phyloP scores from a whole-genome alignment of 176 grass and related monocot genomes.

The Raddia guianensis region DNA sequence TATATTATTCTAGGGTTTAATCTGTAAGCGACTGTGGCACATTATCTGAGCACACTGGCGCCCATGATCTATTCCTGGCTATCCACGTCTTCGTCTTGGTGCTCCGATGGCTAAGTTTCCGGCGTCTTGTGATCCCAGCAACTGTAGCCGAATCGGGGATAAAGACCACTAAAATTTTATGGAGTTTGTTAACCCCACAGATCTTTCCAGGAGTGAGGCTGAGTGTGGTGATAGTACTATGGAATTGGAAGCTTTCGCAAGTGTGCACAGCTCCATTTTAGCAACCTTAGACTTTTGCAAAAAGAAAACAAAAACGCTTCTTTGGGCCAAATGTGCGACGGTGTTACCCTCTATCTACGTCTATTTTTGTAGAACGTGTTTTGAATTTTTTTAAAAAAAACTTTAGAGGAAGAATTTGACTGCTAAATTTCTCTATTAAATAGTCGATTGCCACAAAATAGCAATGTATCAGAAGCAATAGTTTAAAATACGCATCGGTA shows the following conservation, averaged over 20 bases:
- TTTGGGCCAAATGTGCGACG: no score
- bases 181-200: neutral
- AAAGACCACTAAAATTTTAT: neutral
- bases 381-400: no score
- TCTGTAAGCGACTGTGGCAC: neutral
- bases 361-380: no score
- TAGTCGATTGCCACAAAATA: no score
- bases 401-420: no score
- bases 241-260: neutral
- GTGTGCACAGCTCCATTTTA: no score
- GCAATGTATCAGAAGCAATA: no score
- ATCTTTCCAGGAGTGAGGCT: neutral
- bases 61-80: neutral
- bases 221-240: neutral
- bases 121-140: neutral
- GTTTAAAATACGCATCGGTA: no score
- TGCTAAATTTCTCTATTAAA: no score
- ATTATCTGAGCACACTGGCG: neutral
- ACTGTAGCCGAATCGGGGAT: neutral
- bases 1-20: neutral
- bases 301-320: no score
- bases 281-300: no score
- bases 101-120: constrained; percentile 15
- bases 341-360: no score
- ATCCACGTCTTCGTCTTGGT: neutral